Evolutionary conservation across 441 rosid genomes (phyloP).

Genomic region (Gossypium aridum): DNA sequence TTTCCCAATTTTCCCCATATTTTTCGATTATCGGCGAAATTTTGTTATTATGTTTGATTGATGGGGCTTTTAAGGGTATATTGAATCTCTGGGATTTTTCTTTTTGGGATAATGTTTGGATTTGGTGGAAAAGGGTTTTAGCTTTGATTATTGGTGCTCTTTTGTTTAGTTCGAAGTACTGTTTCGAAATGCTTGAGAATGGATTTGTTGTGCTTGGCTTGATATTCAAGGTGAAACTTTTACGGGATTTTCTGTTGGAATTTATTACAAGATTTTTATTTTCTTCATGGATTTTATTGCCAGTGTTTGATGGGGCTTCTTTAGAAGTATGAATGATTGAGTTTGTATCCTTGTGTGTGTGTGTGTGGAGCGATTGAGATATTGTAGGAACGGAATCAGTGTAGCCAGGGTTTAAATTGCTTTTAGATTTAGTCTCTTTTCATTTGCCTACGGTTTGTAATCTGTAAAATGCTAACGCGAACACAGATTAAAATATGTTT

Average conservation of each 20-base stretch:
- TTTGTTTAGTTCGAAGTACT: background rate
- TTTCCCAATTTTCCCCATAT: background rate
- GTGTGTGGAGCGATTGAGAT: background rate
- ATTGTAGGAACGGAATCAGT: background rate
- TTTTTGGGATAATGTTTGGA: background rate
- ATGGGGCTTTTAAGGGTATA: background rate
- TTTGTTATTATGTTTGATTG: slow-evolving; percentile 3
- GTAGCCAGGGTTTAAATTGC: background rate
- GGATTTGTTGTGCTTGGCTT: background rate
- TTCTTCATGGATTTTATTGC: background rate
- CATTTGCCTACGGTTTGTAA: background rate
- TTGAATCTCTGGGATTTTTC: background rate
- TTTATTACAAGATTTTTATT: background rate
- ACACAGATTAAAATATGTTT: background rate
- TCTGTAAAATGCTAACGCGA: background rate
- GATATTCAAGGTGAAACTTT: background rate
- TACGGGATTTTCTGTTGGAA: background rate
- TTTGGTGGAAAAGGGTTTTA: background rate
- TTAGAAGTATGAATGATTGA: background rate
- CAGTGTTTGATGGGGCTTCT: background rate
- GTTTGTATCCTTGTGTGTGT: background rate
- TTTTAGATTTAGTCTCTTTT: background rate
- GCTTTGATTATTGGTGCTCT: background rate
- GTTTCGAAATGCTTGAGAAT: slow-evolving; percentile 1
- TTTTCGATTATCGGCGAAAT: background rate